A percentile compares a stretch with the other conserved stretches of the same genome.
phyloP scores from a whole-genome alignment of 495 filamentous ascomycete species.

The Amorphotheca resinae region DNA sequence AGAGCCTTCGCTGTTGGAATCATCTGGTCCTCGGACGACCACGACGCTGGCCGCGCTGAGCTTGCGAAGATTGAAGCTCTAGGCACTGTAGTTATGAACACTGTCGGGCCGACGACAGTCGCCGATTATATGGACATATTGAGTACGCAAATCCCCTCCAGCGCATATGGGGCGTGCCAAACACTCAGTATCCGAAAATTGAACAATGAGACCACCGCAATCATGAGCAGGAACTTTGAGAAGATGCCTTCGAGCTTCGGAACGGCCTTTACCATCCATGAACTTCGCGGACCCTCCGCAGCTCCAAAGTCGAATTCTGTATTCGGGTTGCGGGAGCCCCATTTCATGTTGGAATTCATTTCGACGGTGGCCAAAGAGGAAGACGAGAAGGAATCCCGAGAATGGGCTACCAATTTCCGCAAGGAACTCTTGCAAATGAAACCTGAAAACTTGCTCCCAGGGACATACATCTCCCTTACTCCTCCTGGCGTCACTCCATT shows the following conservation, averaged over 20 bases:
- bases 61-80: conserved; percentile 23
- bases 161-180: conserved; percentile 16
- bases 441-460: conserved; percentile 19
- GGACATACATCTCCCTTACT: conserved; percentile 23
- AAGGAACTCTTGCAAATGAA: conserved; percentile 14
- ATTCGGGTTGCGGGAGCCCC: conserved; percentile 24
- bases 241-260: conserved; percentile 21
- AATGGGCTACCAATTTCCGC: conserved; percentile 20
- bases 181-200: conserved; percentile 21
- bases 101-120: conserved; percentile 21
- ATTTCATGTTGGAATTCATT: conserved; percentile 30
- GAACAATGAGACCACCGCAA: conserved; percentile 15
- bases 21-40: conserved; percentile 23
- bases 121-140: conserved; percentile 13
- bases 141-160: conserved; percentile 14
- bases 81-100: conserved; percentile 20
- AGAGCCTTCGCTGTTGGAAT: conserved; percentile 19
- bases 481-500: conserved; percentile 5
- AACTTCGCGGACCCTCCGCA: conserved; percentile 20
- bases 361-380: conserved; percentile 7
- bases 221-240: conserved; percentile 16
- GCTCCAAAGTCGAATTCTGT: conserved; percentile 16
- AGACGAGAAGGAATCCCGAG: neutral
- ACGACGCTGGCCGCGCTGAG: conserved; percentile 22
- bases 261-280: conserved; percentile 24